Percentiles rank a stretch among this genome's conserved stretches.
Evolutionary conservation across 2,329 filamentous ascomycete species (phyloP).

Genomic region (Cryphonectria radicalis): DNA sequence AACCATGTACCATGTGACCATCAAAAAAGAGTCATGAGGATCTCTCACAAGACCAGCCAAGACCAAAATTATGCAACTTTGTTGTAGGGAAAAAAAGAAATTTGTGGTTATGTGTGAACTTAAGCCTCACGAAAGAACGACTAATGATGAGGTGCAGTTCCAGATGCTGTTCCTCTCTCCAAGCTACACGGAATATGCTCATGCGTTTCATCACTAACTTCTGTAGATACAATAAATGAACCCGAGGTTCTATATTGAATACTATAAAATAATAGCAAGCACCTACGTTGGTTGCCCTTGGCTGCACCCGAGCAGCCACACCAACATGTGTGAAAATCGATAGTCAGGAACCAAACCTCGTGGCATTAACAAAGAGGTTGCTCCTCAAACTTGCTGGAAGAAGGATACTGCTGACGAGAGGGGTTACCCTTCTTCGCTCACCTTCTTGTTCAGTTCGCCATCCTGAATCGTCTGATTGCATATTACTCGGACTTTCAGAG

Average conservation of each 20-base stretch:
- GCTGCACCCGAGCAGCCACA: neutral
- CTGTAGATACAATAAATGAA: too few relatives aligned
- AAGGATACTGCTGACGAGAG: neutral
- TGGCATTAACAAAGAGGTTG: neutral
- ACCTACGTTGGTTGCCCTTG: too few relatives aligned
- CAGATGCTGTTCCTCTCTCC: neutral
- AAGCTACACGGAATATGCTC: neutral
- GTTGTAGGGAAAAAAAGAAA: too few relatives aligned
- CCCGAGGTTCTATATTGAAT: too few relatives aligned
- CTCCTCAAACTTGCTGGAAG: neutral
- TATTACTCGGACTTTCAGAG: neutral
- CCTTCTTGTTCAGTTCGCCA: neutral
- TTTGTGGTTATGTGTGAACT: neutral
- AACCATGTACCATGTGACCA: too few relatives aligned
- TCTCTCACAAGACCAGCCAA: too few relatives aligned
- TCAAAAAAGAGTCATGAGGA: too few relatives aligned
- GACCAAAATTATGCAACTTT: too few relatives aligned
- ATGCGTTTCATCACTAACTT: too few relatives aligned
- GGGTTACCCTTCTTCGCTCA: neutral
- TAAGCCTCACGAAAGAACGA: neutral
- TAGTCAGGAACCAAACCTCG: neutral
- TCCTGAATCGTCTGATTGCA: neutral
- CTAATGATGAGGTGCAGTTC: neutral
- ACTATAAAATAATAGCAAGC: neutral
- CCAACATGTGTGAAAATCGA: neutral